Percentiles rank a stretch among this genome's conserved stretches.
Evolutionary conservation across 495 filamentous ascomycete genomes (phyloP).

Genomic region (Poronia punctata): DNA sequence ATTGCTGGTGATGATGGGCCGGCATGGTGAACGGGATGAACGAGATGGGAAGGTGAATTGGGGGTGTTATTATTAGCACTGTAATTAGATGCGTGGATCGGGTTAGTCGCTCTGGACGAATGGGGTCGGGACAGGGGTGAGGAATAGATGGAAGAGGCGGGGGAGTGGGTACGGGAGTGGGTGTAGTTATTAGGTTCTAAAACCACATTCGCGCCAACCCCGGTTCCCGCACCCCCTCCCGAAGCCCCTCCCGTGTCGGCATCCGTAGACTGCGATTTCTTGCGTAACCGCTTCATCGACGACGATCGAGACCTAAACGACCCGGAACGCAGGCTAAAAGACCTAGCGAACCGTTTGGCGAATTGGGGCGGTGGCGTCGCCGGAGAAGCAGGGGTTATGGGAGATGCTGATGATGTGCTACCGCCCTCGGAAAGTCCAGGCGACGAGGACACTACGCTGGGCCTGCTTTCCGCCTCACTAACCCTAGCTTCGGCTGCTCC

Average conservation of each 20-base stretch:
- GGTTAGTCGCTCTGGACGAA: conserved; percentile 5
- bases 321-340: conserved; percentile 32
- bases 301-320: conserved; percentile 17
- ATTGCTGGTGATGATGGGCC: conserved; percentile 33
- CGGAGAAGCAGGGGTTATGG: conserved; percentile 23
- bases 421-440: conserved; percentile 17
- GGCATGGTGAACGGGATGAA: neutral
- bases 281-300: conserved; percentile 26
- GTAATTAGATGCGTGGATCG: conserved; percentile 7
- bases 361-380: conserved; percentile 26
- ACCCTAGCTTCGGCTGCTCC: conserved; percentile 4
- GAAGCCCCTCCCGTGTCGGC: conserved; percentile 15
- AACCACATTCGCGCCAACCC: conserved; percentile 15
- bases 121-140: conserved; percentile 7
- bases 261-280: conserved; percentile 16
- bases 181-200: too few species aligned
- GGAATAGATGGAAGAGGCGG: neutral
- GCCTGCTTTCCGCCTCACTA: conserved; percentile 25
- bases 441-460: conserved; percentile 15
- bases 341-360: conserved; percentile 28
- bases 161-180: too few species aligned
- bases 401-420: too few species aligned
- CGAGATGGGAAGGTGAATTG: neutral
- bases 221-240: neutral
- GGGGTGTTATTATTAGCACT: conserved; percentile 1